These are phyloP conservation scores for Talaromyces atroroseus DNA, from an alignment of 2,329 filamentous ascomycete genomes.

Conservation along the genomic window DNA sequence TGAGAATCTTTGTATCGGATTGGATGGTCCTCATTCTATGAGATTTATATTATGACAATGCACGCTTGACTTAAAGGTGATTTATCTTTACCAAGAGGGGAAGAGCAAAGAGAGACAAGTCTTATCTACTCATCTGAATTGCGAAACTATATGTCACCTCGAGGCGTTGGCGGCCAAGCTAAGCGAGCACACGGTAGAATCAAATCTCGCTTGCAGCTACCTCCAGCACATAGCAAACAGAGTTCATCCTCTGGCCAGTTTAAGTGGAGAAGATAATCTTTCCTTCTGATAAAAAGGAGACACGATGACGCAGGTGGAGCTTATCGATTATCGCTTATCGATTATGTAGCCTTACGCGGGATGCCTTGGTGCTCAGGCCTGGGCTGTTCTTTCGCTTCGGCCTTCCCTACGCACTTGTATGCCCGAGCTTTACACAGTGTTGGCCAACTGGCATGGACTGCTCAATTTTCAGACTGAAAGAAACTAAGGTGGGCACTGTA, in stretches of 20 bases:
- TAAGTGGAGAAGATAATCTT: neutral
- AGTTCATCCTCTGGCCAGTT: neutral
- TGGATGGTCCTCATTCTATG: neutral
- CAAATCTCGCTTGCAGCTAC: slow-evolving; percentile 2
- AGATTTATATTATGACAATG: neutral
- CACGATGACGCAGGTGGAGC: neutral
- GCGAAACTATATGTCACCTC: too few species aligned
- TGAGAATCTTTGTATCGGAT: slow-evolving; percentile 37
- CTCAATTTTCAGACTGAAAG: too few species aligned
- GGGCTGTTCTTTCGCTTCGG: slow-evolving; percentile 9
- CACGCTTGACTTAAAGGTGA: neutral
- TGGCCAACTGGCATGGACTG: too few species aligned
- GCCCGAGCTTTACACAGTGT: too few species aligned
- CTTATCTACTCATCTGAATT: neutral
- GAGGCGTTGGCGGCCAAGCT: neutral
- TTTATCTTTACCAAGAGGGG: neutral
- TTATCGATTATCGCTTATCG: neutral
- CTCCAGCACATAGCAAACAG: neutral
- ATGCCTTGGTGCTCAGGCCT: neutral
- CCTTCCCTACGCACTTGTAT: slow-evolving; percentile 4
- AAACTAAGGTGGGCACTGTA: too few species aligned
- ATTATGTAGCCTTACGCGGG: neutral
- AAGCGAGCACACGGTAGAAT: neutral
- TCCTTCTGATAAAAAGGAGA: too few species aligned
- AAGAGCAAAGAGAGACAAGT: neutral